Conservation (phyloP, 148 eudicot genomes). For the Chenopodium quinoa region DNA sequence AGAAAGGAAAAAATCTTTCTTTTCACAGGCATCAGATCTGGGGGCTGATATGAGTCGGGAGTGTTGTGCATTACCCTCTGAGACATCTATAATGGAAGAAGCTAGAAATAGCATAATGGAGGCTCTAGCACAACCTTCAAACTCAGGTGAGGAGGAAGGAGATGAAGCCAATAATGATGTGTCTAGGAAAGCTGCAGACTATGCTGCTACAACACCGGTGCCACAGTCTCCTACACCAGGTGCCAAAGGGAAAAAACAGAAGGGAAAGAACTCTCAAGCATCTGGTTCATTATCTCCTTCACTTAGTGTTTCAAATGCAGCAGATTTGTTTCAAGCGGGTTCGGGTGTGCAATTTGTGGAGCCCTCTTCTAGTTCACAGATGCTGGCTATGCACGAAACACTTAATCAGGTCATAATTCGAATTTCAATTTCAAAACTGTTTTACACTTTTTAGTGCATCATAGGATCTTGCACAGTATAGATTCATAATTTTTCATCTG, state of each 20-base stretch:
- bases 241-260: conserved; percentile 65
- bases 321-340: conserved; percentile 51
- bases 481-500: background rate
- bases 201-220: conserved; percentile 33
- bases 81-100: conserved; percentile 53
- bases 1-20: conserved; percentile 68
- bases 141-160: conserved; percentile 47
- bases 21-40: conserved; percentile 89
- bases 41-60: conserved; percentile 75
- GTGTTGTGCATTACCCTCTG: conserved; percentile 48
- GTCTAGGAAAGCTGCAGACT: conserved; percentile 38
- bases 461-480: background rate
- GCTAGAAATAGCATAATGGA: conserved; percentile 50
- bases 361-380: conserved; percentile 38
- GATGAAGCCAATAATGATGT: conserved; percentile 45
- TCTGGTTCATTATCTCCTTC: conserved; percentile 60
- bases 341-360: conserved; percentile 42
- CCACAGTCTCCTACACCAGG: conserved; percentile 43
- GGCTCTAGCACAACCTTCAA: conserved; percentile 52
- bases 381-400: conserved; percentile 53
- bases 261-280: conserved; percentile 59
- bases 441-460: background rate
- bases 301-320: conserved; percentile 51
- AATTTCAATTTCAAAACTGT: background rate
- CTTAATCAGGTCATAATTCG: conserved; percentile 59